These are phyloP conservation scores for Pseudogymnoascus destructans DNA, from an alignment of 2,329 filamentous ascomycete genomes.

Conservation along the genomic window DNA sequence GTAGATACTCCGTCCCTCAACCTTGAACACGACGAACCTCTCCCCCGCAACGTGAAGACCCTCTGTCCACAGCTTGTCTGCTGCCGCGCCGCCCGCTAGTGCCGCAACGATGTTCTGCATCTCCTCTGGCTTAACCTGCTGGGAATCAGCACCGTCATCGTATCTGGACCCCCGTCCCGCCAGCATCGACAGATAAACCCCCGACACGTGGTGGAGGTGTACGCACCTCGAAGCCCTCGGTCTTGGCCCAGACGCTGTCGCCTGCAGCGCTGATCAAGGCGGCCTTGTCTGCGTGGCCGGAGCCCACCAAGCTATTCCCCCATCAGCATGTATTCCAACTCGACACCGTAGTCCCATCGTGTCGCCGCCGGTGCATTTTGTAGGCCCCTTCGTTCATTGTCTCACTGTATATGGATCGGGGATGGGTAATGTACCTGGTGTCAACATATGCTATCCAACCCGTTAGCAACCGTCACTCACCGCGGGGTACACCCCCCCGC, in stretches of 20 bases:
- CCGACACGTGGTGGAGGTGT: not conserved
- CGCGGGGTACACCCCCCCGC: conserved; percentile 19
- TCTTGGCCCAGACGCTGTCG: conserved; percentile 66
- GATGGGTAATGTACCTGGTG: conserved; percentile 36
- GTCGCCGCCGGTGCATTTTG: not conserved
- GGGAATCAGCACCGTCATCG: conserved; percentile 10
- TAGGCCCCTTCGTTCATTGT: not conserved
- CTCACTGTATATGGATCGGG: conserved; percentile 7
- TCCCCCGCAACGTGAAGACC: conserved; percentile 66
- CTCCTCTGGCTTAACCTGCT: conserved; percentile 45
- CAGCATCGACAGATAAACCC: not conserved
- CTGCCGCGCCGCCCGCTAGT: conserved; percentile 34
- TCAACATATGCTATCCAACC: conserved; percentile 43
- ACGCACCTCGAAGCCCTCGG: conserved; percentile 44
- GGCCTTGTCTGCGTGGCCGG: conserved; percentile 67
- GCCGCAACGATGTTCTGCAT: conserved; percentile 44
- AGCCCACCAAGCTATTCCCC: conserved; percentile 57
- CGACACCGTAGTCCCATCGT: not conserved
- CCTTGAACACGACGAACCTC: conserved; percentile 65
- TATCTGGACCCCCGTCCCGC: not conserved
- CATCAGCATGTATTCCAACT: conserved; percentile 17
- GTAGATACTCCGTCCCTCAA: conserved; percentile 69
- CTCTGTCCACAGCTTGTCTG: conserved; percentile 54
- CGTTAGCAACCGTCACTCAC: conserved; percentile 10
- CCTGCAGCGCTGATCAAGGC: conserved; percentile 73